Conservation (phyloP, 2,329 filamentous ascomycete genomes). For the Stachybotrys chartarum region DNA sequence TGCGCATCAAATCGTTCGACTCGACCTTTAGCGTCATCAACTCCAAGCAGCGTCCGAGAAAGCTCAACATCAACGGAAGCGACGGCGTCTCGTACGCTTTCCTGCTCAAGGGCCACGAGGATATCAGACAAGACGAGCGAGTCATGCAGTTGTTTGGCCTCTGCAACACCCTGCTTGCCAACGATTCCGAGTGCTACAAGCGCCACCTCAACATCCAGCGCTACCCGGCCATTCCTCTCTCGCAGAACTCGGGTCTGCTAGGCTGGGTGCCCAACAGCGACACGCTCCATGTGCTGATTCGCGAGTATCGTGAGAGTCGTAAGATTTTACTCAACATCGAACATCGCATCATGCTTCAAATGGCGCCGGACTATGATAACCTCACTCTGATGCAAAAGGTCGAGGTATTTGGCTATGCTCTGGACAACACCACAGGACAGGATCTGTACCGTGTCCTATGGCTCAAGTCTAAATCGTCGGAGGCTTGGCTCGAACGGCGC, state of each 20-base stretch:
- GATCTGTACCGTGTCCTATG: conserved; percentile 96
- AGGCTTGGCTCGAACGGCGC: conserved; percentile 92
- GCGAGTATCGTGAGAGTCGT: conserved; percentile 92
- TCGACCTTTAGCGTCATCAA: conserved; percentile 86
- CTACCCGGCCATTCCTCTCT: conserved; percentile 94
- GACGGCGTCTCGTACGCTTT: conserved; percentile 86
- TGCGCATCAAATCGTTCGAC: conserved; percentile 85
- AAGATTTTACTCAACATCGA: conserved; percentile 99
- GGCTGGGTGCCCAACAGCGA: conserved; percentile 98
- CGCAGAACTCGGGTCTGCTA: conserved; percentile 89
- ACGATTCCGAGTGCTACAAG: conserved; percentile 95
- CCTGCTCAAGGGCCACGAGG: conserved; percentile 95
- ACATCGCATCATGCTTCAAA: conserved; percentile 98
- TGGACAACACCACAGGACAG: conserved; percentile 98
- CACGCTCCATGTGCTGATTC: conserved; percentile 91
- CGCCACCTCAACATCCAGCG: conserved; percentile 93
- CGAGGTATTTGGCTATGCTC: conserved; percentile 96
- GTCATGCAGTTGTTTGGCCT: conserved; percentile 99
- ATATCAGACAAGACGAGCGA: conserved; percentile 96
- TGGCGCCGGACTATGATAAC: conserved; percentile 98
- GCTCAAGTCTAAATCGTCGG: conserved; percentile 97
- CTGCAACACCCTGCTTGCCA: conserved; percentile 88
- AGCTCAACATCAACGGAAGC: conserved; percentile 80
- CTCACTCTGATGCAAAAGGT: conserved; percentile 99
- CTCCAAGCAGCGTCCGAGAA: conserved; percentile 92